Percentiles rank a stretch among this genome's conserved stretches.
phyloP scores from a whole-genome alignment of 2,329 filamentous ascomycete genomes.

The Endoconidiophora polonica region DNA sequence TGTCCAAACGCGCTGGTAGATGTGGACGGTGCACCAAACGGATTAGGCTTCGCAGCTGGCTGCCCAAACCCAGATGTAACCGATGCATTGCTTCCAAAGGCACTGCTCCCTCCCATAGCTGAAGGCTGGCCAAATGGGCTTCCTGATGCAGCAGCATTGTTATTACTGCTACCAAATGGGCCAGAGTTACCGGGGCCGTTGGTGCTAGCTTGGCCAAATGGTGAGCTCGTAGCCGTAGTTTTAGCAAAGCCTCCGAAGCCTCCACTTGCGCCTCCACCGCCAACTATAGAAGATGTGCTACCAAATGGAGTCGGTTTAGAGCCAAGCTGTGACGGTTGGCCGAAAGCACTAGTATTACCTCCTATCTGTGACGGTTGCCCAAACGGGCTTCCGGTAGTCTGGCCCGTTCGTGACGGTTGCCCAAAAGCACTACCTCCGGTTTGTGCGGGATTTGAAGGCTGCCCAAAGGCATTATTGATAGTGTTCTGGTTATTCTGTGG shows the following conservation, averaged over 20 bases:
- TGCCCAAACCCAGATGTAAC: conserved; percentile 17
- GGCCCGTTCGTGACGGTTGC: conserved; percentile 20
- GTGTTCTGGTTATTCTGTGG: conserved; percentile 18
- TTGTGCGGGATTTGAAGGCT: conserved; percentile 17
- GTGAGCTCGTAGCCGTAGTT: conserved; percentile 5
- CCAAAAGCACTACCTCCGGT: conserved; percentile 20
- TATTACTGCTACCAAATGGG: conserved; percentile 1
- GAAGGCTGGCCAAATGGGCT: conserved; percentile 15
- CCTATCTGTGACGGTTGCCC: conserved; percentile 21
- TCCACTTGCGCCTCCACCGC: conserved; percentile 9
- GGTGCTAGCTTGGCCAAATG: conserved; percentile 2
- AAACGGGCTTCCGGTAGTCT: conserved; percentile 20
- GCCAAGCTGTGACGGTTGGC: conserved; percentile 7
- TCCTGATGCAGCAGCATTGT: not conserved
- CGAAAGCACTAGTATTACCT: conserved; percentile 18
- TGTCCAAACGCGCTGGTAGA: conserved; percentile 12
- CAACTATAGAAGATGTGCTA: conserved; percentile 8
- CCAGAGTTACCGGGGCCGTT: not conserved
- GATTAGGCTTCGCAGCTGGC: conserved; percentile 13
- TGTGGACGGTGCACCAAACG: conserved; percentile 19
- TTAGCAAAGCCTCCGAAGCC: conserved; percentile 20
- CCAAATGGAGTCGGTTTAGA: conserved; percentile 14
- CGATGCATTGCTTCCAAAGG: not conserved
- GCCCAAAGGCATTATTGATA: conserved; percentile 23
- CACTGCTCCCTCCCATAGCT: conserved; percentile 3